Conservation (phyloP, 441 rosid genomes). For the Theobroma grandiflorum region DNA sequence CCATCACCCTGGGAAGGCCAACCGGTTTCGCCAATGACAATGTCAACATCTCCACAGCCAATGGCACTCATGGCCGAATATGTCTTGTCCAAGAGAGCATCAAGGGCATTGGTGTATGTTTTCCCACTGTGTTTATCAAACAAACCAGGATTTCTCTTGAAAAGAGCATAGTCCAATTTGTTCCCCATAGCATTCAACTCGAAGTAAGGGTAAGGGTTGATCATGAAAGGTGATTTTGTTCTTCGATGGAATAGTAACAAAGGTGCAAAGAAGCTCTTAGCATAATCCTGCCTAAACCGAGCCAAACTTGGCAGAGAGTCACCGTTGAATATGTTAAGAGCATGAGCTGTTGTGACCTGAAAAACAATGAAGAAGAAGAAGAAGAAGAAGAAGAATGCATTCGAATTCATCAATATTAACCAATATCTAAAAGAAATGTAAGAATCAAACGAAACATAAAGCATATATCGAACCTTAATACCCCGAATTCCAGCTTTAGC, state of each 20-base stretch:
- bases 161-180: slow-evolving; percentile 45
- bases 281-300: slow-evolving; percentile 48
- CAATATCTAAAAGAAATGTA: too few relatives aligned
- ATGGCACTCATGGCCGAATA: slow-evolving; percentile 58
- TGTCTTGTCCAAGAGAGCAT: slow-evolving; percentile 55
- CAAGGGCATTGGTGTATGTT: slow-evolving; percentile 61
- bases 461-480: slow-evolving; percentile 48
- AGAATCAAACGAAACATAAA: background rate
- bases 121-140: slow-evolving; percentile 48
- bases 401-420: too few relatives aligned
- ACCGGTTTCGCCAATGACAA: slow-evolving; percentile 66
- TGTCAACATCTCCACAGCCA: slow-evolving; percentile 60
- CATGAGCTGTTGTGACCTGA: slow-evolving; percentile 71
- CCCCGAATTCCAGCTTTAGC: slow-evolving; percentile 50
- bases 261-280: slow-evolving; percentile 47
- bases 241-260: slow-evolving; percentile 57
- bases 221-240: slow-evolving; percentile 60
- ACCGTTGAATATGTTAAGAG: slow-evolving; percentile 55
- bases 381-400: background rate
- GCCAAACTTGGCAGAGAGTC: slow-evolving; percentile 50
- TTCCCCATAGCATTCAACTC: slow-evolving; percentile 25
- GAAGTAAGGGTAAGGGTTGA: slow-evolving; percentile 75
- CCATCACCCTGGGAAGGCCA: slow-evolving; percentile 63
- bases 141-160: slow-evolving; percentile 49
- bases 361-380: slow-evolving; percentile 1